Base-by-base conservation (phyloP, 495 filamentous ascomycete species). In the Daldinia grandis region DNA sequence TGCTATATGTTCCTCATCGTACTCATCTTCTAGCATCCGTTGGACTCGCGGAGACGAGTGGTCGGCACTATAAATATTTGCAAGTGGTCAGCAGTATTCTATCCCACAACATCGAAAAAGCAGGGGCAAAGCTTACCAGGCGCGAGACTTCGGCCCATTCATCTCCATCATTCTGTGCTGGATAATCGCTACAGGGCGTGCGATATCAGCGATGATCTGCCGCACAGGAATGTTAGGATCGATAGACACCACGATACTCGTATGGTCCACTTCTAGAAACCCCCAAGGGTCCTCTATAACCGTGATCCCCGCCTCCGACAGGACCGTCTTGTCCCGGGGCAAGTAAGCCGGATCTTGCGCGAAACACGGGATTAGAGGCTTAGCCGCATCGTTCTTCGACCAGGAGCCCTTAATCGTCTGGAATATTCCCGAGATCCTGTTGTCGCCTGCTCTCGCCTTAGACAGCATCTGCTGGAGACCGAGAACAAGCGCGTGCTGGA, bases 331-430 rank as follows among this genome's bases (percentile, higher is more conserved):
- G 30, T 81, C 78, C 0, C 55, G 10, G 3, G 40, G 35, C 4
- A 30, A 54, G 35, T 80, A 79, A 0, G 24, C 64, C 15, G 78
- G 77, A 28, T 81, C 79, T 49, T 81, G 79, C 7, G 69, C 54
- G 17, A 73, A 76, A 27, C 71, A 49, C 21, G 1, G 27, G 30
- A 54, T 37, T 4, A 1, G 12, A 19, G 17, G 12, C 5, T 56
- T 17, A 10, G 35, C 51, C 9, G 12, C 4, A 15, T 40, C 30
- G 9, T 21, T 27, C 31, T 37, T 40, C 28, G 30, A 25, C 0
- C 28, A 19, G 3, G 33, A n/a, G 19, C 42, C 19, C 1, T 17
- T 44, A 35, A 54, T 5, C 1, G n/a, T 17, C 12, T 35, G 56
- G 14, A 44, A n/a, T 5, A 53, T n/a, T n/a, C n/a, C 12, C 15